Base-by-base conservation (phyloP, 495 filamentous ascomycete species). In the Neurospora sp. region DNA sequence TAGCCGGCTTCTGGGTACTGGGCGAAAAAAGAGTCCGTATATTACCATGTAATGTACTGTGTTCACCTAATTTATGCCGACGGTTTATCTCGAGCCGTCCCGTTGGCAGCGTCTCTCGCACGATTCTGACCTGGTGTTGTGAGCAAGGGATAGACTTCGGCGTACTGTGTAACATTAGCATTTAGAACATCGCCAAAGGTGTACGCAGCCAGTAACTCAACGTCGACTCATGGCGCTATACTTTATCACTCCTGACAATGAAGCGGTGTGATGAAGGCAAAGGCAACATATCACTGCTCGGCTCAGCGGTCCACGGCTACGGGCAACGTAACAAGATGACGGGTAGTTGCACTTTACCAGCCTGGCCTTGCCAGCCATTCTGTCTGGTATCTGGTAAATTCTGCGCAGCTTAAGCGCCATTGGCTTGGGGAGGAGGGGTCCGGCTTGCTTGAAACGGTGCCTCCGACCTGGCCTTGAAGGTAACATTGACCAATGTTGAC, bases 171-270 rank as follows among this genome's bases (percentile, higher is more conserved):
- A 61, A 59, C 48, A 61, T 61, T 12, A 14, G 11, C 22, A 61
- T 27, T 16, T 22, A 59, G 2, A 27, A 12, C 12, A 27, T 86
- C 85, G 3, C 75, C 76, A 75, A 79, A 85, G 70, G 78, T 71
- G 27, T 53, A 68, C 14, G 22, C 37, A 42, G 35, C 71, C 42
- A 83, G 53, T 38, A 84, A 74, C 12, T 80, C 69, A 18, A 82
- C 44, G 12, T 7, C 22, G 20, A 61, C 22, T 61, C 27, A 61
- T 22, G 48, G 22, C 22, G 12, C 22, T 31, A 61, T 31, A 61
- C 48, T 61, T 31, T 61, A 31, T 31, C 22, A 61, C 12, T 22
- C 48, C 22, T 27, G 22, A 31, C 48, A 22, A 16, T 61, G 6
- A 61, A 61, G 48, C 48, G 22, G 48, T 61, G 22, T 61, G 22